Percentiles rank a stretch among this genome's conserved stretches.
Conservation (phyloP, 1,284 basidiomycete genomes). For the Ganoderma leucocontextum region DNA sequence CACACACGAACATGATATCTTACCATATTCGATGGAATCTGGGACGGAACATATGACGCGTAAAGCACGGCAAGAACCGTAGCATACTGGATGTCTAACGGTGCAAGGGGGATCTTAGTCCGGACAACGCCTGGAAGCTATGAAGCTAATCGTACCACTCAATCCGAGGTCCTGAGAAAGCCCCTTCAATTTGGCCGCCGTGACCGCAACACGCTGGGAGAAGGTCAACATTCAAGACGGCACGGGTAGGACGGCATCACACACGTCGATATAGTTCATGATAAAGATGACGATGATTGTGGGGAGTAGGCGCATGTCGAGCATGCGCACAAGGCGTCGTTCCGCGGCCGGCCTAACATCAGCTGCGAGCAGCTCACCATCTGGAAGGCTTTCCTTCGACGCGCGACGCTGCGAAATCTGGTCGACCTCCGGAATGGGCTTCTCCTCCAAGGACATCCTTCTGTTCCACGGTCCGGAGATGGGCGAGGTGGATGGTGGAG, state of each 20-base stretch:
- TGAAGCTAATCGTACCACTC: constrained; percentile 45
- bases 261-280: constrained; percentile 76
- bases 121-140: constrained; percentile 12
- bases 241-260: constrained; percentile 32
- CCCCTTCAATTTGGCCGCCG: constrained; percentile 67
- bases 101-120: background rate
- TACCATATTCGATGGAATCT: constrained; percentile 75
- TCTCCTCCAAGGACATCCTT: constrained; percentile 30
- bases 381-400: constrained; percentile 10
- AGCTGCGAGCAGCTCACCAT: constrained; percentile 37
- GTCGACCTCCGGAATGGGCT: constrained; percentile 25
- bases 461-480: background rate
- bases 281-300: constrained; percentile 69
- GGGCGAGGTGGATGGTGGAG: background rate
- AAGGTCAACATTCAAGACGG: background rate
- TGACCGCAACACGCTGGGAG: constrained; percentile 65
- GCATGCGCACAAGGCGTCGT: constrained; percentile 49
- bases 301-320: constrained; percentile 67
- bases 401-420: constrained; percentile 29
- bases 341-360: constrained; percentile 39
- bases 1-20: constrained; percentile 16
- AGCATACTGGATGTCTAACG: constrained; percentile 65
- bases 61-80: constrained; percentile 67
- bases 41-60: constrained; percentile 66
- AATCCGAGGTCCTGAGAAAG: constrained; percentile 64